Evolutionary conservation across 2,329 filamentous ascomycete genomes (phyloP), one percentile per base, ranked within the genome.

Genomic region (Tolypocladium capitatum): DNA sequence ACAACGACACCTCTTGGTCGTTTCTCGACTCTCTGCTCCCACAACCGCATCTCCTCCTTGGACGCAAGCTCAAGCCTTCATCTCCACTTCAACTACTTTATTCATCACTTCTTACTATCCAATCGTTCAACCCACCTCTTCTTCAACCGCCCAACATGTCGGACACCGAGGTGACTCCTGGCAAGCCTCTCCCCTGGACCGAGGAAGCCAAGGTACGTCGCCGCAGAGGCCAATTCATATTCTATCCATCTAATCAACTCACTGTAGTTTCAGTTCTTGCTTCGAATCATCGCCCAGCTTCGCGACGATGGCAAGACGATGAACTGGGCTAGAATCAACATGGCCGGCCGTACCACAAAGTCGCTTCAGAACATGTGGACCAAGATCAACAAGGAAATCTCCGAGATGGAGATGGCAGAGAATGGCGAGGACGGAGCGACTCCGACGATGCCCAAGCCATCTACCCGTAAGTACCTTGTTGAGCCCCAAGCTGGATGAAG

Each of bases 271-370:
- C 60, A 68, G 31, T 57, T 69, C 7, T 55, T 68, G 4, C 51
- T 68, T 2, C 63, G 63, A 7, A 57, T 69, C 47, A 55, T 69
- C 16, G 54, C 56, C 3, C 63, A 64, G 43, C 46, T 63, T 24
- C 62, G 60, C 40, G 55, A 60, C 0, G 60, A 63, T 3, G 62
- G 62, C 3, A 60, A 57, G 13, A 18, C 53, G 5, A 64, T 68
- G 51, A 63, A 65, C 42, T 69, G 66, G 66, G 48, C 51, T 2
- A 52, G 51, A 3, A 54, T 69, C 27, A 53, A 55, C 24, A 66
- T 70, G 58, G 61, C 63, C 0, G 64, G 62, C 0, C 64, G 67
- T 8, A 68, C 65, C 2, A 49, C 54, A 21, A 70, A 69, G 50
- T 64, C 63, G 2, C 51, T 70, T 0, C 57, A 64, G 51, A 62